Percentiles rank a stretch among this genome's conserved stretches.
Evolutionary conservation across 225 moss, liverwort and hornwort genomes (phyloP).

Genomic region (Pleurozium schreberi): DNA sequence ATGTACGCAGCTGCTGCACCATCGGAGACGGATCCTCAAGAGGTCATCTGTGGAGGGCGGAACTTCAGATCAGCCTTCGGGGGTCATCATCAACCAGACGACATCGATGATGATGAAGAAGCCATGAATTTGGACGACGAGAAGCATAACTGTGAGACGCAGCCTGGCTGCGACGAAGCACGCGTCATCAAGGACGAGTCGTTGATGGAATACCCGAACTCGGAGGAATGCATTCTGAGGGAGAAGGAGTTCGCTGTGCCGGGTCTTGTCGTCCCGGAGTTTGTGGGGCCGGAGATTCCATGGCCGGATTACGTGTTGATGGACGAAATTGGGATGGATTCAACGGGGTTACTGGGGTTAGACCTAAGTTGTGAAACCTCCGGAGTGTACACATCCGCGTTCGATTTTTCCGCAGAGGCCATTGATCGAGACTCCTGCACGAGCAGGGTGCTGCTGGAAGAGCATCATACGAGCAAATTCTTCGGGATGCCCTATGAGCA

Average conservation of each 20-base stretch:
- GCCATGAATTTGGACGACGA: conserved; percentile 5
- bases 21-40: not conserved
- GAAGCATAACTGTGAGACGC: not conserved
- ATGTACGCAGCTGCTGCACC: not conserved
- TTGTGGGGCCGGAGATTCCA: conserved; percentile 9
- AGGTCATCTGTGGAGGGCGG: not conserved
- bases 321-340: conserved; percentile 29
- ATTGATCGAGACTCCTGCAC: conserved; percentile 40
- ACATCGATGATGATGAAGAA: not conserved
- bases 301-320: conserved; percentile 27
- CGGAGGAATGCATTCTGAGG: not conserved
- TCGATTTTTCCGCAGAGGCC: conserved; percentile 39
- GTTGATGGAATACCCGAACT: not conserved
- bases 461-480: conserved; percentile 12
- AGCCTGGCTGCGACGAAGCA: not conserved
- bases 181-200: not conserved
- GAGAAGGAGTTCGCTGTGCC: conserved; percentile 11
- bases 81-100: not conserved
- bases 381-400: conserved; percentile 30
- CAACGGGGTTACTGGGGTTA: conserved; percentile 19
- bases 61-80: not conserved
- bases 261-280: conserved; percentile 2
- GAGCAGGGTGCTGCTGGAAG: conserved; percentile 22
- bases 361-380: conserved; percentile 37
- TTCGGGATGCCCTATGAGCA: conserved; percentile 27